A percentile compares a stretch with the other conserved stretches of the same genome.
Conservation (phyloP, 345 rosid species). For the Microcos paniculata region DNA sequence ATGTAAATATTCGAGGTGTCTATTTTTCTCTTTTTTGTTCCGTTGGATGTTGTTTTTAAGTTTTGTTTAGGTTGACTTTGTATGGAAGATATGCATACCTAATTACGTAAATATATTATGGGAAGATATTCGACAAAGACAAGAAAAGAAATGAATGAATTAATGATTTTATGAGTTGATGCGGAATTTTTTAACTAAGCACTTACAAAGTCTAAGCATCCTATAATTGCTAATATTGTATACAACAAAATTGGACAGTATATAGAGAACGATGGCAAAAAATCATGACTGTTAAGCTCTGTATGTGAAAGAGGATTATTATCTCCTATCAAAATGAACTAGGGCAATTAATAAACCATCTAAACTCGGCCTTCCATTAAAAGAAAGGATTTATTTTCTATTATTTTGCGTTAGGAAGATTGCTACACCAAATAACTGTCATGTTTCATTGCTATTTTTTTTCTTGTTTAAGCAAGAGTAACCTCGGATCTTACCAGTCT, state of each 20-base stretch:
- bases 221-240: neutral
- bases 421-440: too few species aligned
- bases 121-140: neutral
- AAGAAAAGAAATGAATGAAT: neutral
- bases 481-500: too few species aligned
- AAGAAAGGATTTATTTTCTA: too few species aligned
- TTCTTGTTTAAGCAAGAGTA: too few species aligned
- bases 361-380: too few species aligned
- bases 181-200: neutral
- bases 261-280: neutral
- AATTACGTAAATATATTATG: constrained; percentile 8
- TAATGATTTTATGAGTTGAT: neutral
- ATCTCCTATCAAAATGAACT: too few species aligned
- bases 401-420: too few species aligned
- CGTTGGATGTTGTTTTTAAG: constrained; percentile 11
- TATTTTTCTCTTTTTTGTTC: neutral
- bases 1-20: constrained; percentile 23
- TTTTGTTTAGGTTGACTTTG: constrained; percentile 7
- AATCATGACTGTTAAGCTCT: too few species aligned
- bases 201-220: neutral
- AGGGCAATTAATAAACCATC: too few species aligned
- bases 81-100: neutral
- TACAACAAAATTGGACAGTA: neutral
- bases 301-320: too few species aligned
- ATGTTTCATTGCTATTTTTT: too few species aligned